Evolutionary conservation across 345 rosid species (phyloP), one percentile per base, ranked within the genome.

Genomic region (Hibiscus syriacus): DNA sequence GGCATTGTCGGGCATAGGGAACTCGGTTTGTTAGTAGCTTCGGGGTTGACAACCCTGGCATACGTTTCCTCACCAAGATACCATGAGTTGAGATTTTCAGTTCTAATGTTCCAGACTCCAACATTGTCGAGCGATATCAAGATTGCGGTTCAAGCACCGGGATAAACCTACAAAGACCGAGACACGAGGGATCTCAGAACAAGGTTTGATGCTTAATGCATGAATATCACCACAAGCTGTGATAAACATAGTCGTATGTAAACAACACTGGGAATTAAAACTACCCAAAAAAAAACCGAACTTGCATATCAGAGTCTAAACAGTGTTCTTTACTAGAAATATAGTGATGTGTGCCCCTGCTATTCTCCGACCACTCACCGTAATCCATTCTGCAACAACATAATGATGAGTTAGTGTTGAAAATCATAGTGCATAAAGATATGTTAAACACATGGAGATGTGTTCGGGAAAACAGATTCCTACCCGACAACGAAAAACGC

Each of bases 31-130:
- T 95, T 95, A 30, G 82, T 90, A 23, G 75, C 83, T 70, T 95
- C 99, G 3, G 99, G 98, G 75, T 95, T 95, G 69, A 95, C 78
- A 55, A 95, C 77, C 79, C 96, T 82, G 73, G 92, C 77, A 71
- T 95, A 95, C 0, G 99, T 95, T 77, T 94, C 99, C 81, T 92
- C 96, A 66, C 99, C 99, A 5, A 94, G 96, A 75, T 94, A 92
- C 99, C 99, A 92, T 2, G 92, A 85, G 78, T 94, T 98, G 0
- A 94, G 98, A 78, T 94, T 94, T 78, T 94, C 97, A 36, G 98
- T 79, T 81, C 99, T 85, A 38, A 92, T 78, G 81, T 95, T 92
- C 98, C 99, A 95, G 46, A 87, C 86, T 72, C 99, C 99, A 41
- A 93, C 98, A 50, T 95, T 95, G 82, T 95, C 99, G 6, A 95